phyloP scores from a whole-genome alignment of 768 basidiomycete genomes.

The Termitomyces sp. region DNA sequence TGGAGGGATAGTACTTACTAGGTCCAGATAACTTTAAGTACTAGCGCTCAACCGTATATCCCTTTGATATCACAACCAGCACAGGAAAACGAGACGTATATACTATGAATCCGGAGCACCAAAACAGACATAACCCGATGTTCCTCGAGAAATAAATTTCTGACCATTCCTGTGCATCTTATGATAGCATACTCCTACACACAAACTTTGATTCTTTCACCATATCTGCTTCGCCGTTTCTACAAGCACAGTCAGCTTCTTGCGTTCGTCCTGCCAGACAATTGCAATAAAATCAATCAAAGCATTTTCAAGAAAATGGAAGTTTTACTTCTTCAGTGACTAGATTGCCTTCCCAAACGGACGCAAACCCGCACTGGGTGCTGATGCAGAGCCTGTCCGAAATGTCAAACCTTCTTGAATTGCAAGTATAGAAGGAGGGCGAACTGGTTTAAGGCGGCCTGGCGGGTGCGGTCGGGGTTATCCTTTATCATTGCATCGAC shows the following conservation, averaged over 20 bases:
- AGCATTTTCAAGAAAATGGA: not conserved
- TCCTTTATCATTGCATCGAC: slow-evolving; percentile 45
- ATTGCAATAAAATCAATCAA: not conserved
- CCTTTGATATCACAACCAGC: too few relatives aligned
- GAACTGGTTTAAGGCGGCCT: slow-evolving; percentile 51
- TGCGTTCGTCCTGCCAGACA: slow-evolving; percentile 39
- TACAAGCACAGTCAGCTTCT: slow-evolving; percentile 42
- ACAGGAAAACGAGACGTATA: too few relatives aligned
- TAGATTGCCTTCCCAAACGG: slow-evolving; percentile 55
- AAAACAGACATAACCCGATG: too few relatives aligned
- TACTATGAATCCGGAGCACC: too few relatives aligned
- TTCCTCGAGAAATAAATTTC: too few relatives aligned
- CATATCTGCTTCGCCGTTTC: slow-evolving; percentile 46
- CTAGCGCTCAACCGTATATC: too few relatives aligned
- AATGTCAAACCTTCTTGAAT: slow-evolving; percentile 1
- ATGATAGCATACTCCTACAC: too few relatives aligned
- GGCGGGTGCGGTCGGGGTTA: slow-evolving; percentile 38
- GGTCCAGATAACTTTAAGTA: too few relatives aligned
- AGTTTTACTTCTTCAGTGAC: slow-evolving; percentile 41
- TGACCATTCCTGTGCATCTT: too few relatives aligned
- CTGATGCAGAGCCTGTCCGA: slow-evolving; percentile 46
- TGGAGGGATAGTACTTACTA: too few relatives aligned
- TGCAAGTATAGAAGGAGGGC: slow-evolving; percentile 13
- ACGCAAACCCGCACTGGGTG: slow-evolving; percentile 64
- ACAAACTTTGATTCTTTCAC: slow-evolving; percentile 19